Base-by-base conservation (phyloP, 2,329 filamentous ascomycete genomes). In the Plenodomus biglobosus region DNA sequence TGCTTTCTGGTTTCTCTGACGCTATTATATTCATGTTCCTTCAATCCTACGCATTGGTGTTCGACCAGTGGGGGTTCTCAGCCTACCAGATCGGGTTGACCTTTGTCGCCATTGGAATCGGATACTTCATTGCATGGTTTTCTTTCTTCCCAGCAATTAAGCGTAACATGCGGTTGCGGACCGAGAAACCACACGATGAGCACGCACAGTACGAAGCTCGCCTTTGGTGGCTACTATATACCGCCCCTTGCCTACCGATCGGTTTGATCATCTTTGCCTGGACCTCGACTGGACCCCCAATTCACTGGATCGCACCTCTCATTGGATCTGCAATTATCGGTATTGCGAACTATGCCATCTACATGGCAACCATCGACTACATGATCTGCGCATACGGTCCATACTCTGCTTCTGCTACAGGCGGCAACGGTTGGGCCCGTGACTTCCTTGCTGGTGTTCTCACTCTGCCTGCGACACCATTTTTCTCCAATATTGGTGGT, bases 361-460 rank as follows among this genome's bases (percentile, higher is more conserved):
- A 90, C 72, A 88, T 89, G 85, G 85, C 86, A 0, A 90, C 86
- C 0, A 87, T 89, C 56, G 86, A 90, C 70, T 91, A 90, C 74
- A 90, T 90, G 84, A 82, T 89, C 30, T 85, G 84, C 48, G 84
- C 86, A 0, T 87, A 90, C 60, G 87, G 87, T 0, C 84, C 84
- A 0, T 90, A 89, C 68, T 84, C 85, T 1, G 87, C 87, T 1
- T 90, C 86, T 0, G 87, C 88, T 0, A 90, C 88, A 0, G 87
- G 87, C 35, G 87, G 87, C 8, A 91, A 91, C 52, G 87, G 87
- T 1, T 90, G 86, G 77, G 79, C 86, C 2, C 80, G 88, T 54
- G 87, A 91, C 64, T 86, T 91, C 71, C 74, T 91, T 0, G 87
- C 87, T 3, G 87, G 88, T 71, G 76, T 90, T 2, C 80, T 88